Conservation (phyloP, 2,329 filamentous ascomycete species). For the Trichoderma semiorbis region DNA sequence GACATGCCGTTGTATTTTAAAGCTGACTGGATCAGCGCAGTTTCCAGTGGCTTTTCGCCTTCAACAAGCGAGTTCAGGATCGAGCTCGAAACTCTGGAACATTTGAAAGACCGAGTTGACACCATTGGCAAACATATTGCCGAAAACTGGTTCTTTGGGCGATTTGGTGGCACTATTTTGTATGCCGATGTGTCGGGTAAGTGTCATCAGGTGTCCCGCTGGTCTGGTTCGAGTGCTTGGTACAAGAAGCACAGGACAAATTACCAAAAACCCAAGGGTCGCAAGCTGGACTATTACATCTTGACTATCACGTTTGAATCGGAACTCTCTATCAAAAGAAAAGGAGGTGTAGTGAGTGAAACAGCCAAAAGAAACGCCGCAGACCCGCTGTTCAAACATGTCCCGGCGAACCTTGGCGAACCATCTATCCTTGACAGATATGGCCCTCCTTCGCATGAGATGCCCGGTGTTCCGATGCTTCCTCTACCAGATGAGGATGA, state of each 20-base stretch:
- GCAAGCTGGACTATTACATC: conserved; percentile 43
- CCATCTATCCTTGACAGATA: background rate
- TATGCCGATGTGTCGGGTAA: conserved; percentile 26
- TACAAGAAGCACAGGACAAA: background rate
- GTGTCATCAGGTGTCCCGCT: conserved; percentile 33
- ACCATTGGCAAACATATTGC: conserved; percentile 38
- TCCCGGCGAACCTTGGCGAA: background rate
- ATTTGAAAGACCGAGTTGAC: conserved; percentile 44
- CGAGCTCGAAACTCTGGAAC: conserved; percentile 46
- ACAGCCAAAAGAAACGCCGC: background rate
- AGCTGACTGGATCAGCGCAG: conserved; percentile 34
- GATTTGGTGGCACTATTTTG: conserved; percentile 32
- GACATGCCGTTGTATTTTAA: conserved; percentile 33
- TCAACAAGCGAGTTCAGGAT: conserved; percentile 32
- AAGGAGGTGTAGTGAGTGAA: conserved; percentile 21
- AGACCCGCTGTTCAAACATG: background rate
- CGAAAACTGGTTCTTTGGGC: conserved; percentile 34
- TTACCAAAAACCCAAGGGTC: background rate
- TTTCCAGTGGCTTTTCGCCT: background rate
- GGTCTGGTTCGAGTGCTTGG: conserved; percentile 41
- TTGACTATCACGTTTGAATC: conserved; percentile 36
- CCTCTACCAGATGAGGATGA: background rate
- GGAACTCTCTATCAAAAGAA: conserved; percentile 22
- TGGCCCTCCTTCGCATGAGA: background rate
- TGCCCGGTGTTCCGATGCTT: background rate